Base-by-base conservation (phyloP, 2,329 filamentous ascomycete genomes). In the Alternaria brassicae region DNA sequence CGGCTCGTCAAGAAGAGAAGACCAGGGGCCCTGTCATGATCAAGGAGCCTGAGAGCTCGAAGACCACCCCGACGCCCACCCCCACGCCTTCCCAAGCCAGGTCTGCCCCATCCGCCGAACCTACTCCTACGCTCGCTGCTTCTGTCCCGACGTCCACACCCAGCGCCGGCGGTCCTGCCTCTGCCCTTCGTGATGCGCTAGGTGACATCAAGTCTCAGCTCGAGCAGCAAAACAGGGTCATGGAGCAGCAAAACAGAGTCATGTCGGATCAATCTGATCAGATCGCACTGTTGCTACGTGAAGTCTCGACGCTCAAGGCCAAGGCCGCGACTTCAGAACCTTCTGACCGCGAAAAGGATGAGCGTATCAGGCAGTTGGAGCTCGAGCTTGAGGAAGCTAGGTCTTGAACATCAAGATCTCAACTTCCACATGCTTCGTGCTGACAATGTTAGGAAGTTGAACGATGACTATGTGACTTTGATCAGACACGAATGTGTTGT, bases 261-360 rank as follows among this genome's bases (percentile, higher is more conserved):
- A 91, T 97, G 73, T 87, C 83, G 62, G 83, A 86, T n/a, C 91
- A 97, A 79, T 90, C 86, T 49, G 85, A 91, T 72, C 89, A 93
- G 77, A 92, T 96, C 68, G 84, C 84, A 49, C 82, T 84, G 27
- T 80, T 96, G 47, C 86, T 90, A 3, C 92, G 95, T 73, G 73
- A 78, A 61, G 72, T 78, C 17, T 68, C 68, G 21, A 85, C 86
- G 15, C 83, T 97, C 68, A 96, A 96, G 85, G 87, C 87, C 78
- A 90, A 88, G 77, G 84, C 93, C 59, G 86, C 85, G n/a, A 40
- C 59, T 17, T 61, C 62, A 25, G 68, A 65, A 36, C 67, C 69
- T 9, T 73, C 72, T 2, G 73, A 75, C 36, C 71, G 71, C 15
- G 77, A 78, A 51, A 77, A 79, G 68, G 77, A 79, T 53, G 77